Conservation (phyloP, 257 asterid genomes). For the Lycium ferocissimum region DNA sequence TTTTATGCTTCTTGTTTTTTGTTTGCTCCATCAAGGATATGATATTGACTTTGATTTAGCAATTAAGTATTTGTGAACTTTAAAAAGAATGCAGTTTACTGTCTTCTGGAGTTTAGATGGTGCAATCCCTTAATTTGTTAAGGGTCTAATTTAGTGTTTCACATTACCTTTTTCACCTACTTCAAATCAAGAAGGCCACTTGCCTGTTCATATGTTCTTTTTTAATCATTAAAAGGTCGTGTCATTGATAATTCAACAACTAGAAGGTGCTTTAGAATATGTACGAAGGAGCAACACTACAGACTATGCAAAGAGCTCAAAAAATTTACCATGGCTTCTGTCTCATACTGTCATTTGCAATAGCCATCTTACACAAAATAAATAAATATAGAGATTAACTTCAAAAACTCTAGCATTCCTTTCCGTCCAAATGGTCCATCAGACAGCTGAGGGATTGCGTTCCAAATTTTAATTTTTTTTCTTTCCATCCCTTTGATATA, state of each 20-base stretch:
- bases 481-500: neutral
- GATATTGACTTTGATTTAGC: neutral
- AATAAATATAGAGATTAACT: neutral
- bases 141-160: neutral
- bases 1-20: neutral
- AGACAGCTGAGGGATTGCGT: neutral
- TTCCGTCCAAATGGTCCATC: conserved; percentile 1
- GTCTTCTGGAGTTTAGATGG: conserved; percentile 19
- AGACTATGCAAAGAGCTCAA: neutral
- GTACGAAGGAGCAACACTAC: neutral
- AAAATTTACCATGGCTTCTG: neutral
- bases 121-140: conserved; percentile 12
- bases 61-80: neutral
- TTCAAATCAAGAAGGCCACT: neutral
- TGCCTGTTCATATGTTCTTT: neutral
- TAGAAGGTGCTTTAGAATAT: neutral
- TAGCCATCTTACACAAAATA: neutral
- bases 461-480: neutral
- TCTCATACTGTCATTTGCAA: neutral
- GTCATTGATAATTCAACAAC: conserved; percentile 6
- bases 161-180: conserved; percentile 3
- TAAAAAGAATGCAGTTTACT: neutral
- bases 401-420: neutral
- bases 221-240: neutral
- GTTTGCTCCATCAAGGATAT: neutral